These are phyloP conservation scores for Scedosporium minutisporum DNA, from an alignment of 2,329 filamentous ascomycete genomes.

Conservation along the genomic window DNA sequence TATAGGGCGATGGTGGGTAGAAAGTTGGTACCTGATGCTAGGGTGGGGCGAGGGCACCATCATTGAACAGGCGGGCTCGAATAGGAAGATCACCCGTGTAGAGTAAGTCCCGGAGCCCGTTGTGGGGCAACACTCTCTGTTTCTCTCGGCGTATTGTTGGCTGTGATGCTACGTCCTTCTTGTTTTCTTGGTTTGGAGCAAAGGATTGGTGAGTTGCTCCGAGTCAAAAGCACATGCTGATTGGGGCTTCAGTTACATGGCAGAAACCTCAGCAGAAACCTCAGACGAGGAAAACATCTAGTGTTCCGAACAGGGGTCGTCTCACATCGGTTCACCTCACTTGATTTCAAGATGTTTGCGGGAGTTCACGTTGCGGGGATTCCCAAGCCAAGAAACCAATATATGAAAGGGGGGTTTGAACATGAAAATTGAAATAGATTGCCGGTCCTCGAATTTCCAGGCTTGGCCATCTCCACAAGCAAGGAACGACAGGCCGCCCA, in stretches of 20 bases:
- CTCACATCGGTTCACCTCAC: background rate
- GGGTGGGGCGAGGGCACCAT: background rate
- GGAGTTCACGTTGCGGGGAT: no score
- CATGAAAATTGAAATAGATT: background rate
- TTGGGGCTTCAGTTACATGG: no score
- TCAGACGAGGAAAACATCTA: no score
- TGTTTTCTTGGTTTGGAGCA: no score
- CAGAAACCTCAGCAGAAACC: no score
- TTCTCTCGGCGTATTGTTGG: no score
- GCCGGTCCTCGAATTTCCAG: background rate
- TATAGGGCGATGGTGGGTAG: background rate
- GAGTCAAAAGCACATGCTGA: no score
- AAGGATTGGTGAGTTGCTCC: no score
- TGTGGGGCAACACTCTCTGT: background rate
- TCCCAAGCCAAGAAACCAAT: background rate
- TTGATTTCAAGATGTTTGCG: background rate
- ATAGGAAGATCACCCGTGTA: background rate
- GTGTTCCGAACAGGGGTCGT: no score
- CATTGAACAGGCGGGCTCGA: background rate
- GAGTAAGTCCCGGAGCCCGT: background rate
- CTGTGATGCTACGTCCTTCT: no score
- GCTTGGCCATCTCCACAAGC: background rate
- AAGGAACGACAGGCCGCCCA: background rate
- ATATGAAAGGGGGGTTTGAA: background rate
- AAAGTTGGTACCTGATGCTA: background rate